Base-by-base conservation (phyloP, 2,329 filamentous ascomycete species). In the Colletotrichum brevisporum region DNA sequence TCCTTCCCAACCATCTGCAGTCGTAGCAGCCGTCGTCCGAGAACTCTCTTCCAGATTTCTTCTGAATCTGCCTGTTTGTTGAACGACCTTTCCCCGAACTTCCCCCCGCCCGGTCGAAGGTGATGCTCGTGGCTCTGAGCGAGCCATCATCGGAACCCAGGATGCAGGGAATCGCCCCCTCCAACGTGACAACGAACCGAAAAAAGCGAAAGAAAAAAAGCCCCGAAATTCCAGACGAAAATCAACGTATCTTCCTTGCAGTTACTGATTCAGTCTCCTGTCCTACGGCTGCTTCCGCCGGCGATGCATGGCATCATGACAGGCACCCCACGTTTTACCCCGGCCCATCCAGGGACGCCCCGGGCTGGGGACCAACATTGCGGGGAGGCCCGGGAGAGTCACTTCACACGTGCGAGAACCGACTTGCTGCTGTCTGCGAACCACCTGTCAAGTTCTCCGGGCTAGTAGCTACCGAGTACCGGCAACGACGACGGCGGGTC, bases 321-420 rank as follows among this genome's bases (percentile, higher is more conserved):
- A 36, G 26, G 24, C 12, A 47, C 36, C 45, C 59, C 64, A 63
- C 26, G 24, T 27, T 56, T 27, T 57, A 57, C 52, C 52, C 36
- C 18, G 36, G 64, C 26, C 15, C 31, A 12, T 67, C 51, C 16
- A 45, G 26, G 18, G 6, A 55, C 36, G 24, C n/a, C 16, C 36
- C 6, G 36, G 47, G 41, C 21, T 27, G 26, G 27, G 4, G n/a
- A 21, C 12, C 21, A 12, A 47, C 15, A 18, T 24, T 63, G 45
- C 59, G 26, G 53, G 39, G 59, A 55, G 31, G 5, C 36, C 18
- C 8, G n/a, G 13, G 4, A 36, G 31, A 36, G 2, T 9, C 31
- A 36, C 31, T 36, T 24, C 31, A 26, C n/a, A 27, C 36, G 9
- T 10, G 36, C 12, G 6, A 16, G 6, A 16, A 59, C 18, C 39